Conservation (phyloP, 257 asterid species). For the Nicotiana obtusifolia region DNA sequence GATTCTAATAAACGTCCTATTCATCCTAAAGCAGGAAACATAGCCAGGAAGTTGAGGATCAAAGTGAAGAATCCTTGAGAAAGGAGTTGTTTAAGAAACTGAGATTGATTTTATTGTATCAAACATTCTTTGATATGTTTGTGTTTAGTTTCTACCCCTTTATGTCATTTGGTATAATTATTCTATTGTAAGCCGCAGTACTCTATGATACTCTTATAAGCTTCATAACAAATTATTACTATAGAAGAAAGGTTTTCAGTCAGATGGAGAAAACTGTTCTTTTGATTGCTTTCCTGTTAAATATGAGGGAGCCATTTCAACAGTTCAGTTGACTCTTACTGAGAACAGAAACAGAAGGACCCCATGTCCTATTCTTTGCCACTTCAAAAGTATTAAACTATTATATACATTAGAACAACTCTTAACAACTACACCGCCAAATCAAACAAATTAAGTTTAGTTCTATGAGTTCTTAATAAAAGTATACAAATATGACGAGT, state of each 20-base stretch:
- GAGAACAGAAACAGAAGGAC: background rate
- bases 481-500: background rate
- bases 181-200: background rate
- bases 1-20: conserved; percentile 66
- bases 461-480: background rate
- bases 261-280: background rate
- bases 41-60: conserved; percentile 80
- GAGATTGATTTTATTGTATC: background rate
- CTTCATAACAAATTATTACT: background rate
- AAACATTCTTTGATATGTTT: conserved; percentile 4
- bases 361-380: background rate
- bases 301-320: background rate
- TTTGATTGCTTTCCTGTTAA: background rate
- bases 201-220: background rate
- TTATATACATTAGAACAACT: background rate
- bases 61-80: conserved; percentile 86
- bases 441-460: background rate
- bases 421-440: no score
- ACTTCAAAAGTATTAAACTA: background rate
- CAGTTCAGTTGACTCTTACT: background rate
- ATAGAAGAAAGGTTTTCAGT: background rate
- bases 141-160: background rate
- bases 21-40: conserved; percentile 68
- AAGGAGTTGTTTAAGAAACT: background rate
- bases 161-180: background rate